Conservation (phyloP, 169 alveolate species). For the Plasmodium yoelii region DNA sequence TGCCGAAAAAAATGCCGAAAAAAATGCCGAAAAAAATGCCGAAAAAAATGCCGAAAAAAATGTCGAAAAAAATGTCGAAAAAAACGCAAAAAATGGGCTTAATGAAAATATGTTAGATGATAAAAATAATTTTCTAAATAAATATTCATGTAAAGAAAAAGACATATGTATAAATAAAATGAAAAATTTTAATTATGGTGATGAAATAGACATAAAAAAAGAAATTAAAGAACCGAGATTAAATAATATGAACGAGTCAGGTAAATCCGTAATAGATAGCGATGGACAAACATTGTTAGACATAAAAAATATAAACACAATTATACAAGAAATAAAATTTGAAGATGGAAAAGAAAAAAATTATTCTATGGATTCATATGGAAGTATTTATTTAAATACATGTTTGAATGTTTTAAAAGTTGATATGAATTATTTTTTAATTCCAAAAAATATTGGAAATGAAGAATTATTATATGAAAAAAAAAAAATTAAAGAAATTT, state of each 20-base stretch:
- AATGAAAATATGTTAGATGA: too few species aligned
- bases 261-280: too few species aligned
- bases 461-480: constrained; percentile 57
- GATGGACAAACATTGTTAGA: not conserved
- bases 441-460: constrained; percentile 13
- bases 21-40: too few species aligned
- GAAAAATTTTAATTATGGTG: too few species aligned
- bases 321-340: constrained; percentile 61
- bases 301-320: constrained; percentile 28
- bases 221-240: not conserved
- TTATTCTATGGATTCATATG: constrained; percentile 64
- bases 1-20: too few species aligned
- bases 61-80: too few species aligned
- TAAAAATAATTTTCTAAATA: too few species aligned
- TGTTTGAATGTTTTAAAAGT: constrained; percentile 54
- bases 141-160: too few species aligned
- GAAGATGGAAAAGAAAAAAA: constrained; percentile 74
- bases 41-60: too few species aligned
- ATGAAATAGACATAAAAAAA: too few species aligned
- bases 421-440: constrained; percentile 32
- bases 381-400: constrained; percentile 45
- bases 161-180: too few species aligned
- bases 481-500: constrained; percentile 75
- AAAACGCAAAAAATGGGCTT: too few species aligned
- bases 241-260: not conserved